Percentiles rank a stretch among this genome's conserved stretches.
These are phyloP conservation scores for Phytophthora lateralis DNA, from an alignment of 352 stramenopile species.

Conservation along the genomic window DNA sequence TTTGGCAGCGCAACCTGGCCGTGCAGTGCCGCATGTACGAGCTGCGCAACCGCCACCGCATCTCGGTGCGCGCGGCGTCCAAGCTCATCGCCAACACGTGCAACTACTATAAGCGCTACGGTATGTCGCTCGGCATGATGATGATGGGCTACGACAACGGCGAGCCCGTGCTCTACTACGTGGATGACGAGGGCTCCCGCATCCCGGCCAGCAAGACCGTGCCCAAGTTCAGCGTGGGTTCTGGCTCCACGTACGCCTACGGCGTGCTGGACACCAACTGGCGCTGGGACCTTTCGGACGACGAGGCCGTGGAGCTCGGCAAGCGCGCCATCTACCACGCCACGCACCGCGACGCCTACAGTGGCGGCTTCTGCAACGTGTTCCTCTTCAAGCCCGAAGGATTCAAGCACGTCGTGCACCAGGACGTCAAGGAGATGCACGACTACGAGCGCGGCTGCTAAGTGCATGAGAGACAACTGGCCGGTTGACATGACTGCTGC, in stretches of 20 bases:
- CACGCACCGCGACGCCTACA: constrained; percentile 99
- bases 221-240: constrained; percentile 98
- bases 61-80: constrained; percentile 97
- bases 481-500: neutral
- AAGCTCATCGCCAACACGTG: constrained; percentile 99
- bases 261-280: constrained; percentile 98
- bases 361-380: constrained; percentile 95
- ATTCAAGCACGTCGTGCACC: constrained; percentile 96
- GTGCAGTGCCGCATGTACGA: constrained; percentile 97
- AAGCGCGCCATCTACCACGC: constrained; percentile 99
- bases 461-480: constrained; percentile 5
- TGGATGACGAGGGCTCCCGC: constrained; percentile 99
- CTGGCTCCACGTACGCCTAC: constrained; percentile 99
- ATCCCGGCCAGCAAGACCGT: constrained; percentile 95
- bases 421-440: constrained; percentile 99
- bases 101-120: constrained; percentile 94
- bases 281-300: constrained; percentile 95
- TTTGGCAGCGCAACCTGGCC: constrained; percentile 99
- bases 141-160: constrained; percentile 99
- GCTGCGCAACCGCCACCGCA: constrained; percentile 98
- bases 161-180: constrained; percentile 99
- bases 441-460: constrained; percentile 80
- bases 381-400: constrained; percentile 98
- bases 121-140: constrained; percentile 99
- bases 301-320: constrained; percentile 99